Percentiles rank a stretch among this genome's conserved stretches.
Conservation (phyloP, 768 basidiomycete species). For the Boletus tylopilopsis region DNA sequence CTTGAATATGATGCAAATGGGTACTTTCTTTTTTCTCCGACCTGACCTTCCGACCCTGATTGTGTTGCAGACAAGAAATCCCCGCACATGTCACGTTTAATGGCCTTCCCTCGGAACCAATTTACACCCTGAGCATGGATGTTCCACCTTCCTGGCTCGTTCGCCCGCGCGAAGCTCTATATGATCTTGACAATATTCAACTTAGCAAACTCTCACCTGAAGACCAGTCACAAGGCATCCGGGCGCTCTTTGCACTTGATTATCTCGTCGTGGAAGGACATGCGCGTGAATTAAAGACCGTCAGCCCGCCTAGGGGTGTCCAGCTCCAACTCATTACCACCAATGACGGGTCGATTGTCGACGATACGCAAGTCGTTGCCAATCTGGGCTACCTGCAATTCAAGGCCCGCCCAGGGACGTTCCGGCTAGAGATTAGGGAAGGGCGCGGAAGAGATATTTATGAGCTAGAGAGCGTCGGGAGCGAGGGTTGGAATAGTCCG, state of each 20-base stretch:
- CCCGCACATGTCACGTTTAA: conserved; percentile 60
- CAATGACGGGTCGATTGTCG: conserved; percentile 44
- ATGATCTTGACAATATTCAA: conserved; percentile 96
- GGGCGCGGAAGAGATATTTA: conserved; percentile 82
- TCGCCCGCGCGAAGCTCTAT: conserved; percentile 79
- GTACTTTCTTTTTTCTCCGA: conserved; percentile 39
- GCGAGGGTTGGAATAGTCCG: conserved; percentile 84
- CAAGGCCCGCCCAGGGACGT: conserved; percentile 88
- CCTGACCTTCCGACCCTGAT: conserved; percentile 1
- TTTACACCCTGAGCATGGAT: conserved; percentile 93
- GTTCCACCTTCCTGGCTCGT: conserved; percentile 91
- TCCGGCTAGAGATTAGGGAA: conserved; percentile 74
- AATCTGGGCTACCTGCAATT: conserved; percentile 97
- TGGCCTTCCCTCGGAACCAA: conserved; percentile 76
- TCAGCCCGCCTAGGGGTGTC: conserved; percentile 79
- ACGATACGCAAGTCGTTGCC: conserved; percentile 89
- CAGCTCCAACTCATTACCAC: conserved; percentile 75
- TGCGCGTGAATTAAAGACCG: conserved; percentile 66
- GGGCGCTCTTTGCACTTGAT: conserved; percentile 84
- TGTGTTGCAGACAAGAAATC: conserved; percentile 49
- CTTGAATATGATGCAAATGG: conserved; percentile 66
- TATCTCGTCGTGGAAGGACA: conserved; percentile 94
- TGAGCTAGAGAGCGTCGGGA: conserved; percentile 80
- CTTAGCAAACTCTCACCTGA: conserved; percentile 59
- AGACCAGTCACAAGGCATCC: conserved; percentile 52